Evolutionary conservation across 805 yeast species (phyloP).

Genomic region (Metschnikowia arizonensis): DNA sequence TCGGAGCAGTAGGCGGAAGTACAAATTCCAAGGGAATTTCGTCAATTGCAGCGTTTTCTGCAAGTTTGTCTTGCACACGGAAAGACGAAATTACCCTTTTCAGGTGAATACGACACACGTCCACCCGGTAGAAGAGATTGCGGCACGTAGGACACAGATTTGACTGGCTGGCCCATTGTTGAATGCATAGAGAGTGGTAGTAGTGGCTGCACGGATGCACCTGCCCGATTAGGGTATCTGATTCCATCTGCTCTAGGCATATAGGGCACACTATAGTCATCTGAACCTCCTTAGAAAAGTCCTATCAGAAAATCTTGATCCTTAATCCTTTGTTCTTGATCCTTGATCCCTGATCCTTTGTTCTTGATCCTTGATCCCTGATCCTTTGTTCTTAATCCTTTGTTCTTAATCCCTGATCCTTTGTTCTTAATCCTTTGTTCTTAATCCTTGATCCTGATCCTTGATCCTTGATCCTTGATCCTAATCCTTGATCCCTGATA

Average conservation of each 20-base stretch:
- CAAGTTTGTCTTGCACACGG: constrained; percentile 28
- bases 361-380: no score
- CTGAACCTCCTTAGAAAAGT: no score
- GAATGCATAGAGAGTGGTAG: constrained; percentile 56
- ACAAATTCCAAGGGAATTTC: constrained; percentile 35
- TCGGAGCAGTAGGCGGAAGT: constrained; percentile 17
- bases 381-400: no score
- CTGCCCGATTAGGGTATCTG: constrained; percentile 21
- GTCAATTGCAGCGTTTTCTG: constrained; percentile 35
- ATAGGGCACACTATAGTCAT: constrained; percentile 48
- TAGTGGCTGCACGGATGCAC: constrained; percentile 44
- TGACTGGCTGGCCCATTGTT: constrained; percentile 53
- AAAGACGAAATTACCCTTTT: constrained; percentile 11
- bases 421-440: no score
- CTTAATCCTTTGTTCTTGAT: no score
- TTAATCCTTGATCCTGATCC: no score
- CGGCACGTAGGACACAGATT: constrained; percentile 64
- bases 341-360: no score
- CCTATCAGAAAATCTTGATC: no score
- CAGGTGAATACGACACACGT: constrained; percentile 21
- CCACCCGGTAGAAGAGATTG: constrained; percentile 37
- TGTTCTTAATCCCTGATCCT: no score
- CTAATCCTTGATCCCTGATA: no score
- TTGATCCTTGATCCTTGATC: no score
- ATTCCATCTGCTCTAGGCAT: constrained; percentile 42